Conservation (phyloP, 495 filamentous ascomycete species). For the Penicillium ucsense region DNA sequence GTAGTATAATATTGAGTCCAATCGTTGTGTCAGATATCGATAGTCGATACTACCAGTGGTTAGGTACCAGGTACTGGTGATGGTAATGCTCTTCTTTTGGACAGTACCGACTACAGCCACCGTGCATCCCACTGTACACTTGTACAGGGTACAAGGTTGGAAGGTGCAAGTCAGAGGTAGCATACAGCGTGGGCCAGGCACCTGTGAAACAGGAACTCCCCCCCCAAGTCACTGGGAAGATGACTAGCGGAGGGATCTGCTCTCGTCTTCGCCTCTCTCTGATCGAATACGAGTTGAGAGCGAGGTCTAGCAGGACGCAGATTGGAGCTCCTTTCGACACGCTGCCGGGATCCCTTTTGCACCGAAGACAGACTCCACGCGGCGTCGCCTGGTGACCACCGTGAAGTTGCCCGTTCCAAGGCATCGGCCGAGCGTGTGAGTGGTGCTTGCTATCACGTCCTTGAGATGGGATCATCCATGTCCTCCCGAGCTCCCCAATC, state of each 20-base stretch:
- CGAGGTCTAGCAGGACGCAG: too few species aligned
- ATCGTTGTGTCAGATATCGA: too few species aligned
- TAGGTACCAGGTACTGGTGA: too few species aligned
- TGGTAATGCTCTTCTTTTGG: too few species aligned
- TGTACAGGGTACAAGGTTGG: not conserved
- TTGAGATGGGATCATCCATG: slow-evolving; percentile 1
- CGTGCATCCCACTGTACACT: too few species aligned
- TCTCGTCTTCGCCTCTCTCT: too few species aligned
- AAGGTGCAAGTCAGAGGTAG: not conserved
- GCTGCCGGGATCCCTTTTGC: not conserved
- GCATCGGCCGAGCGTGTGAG: slow-evolving; percentile 6
- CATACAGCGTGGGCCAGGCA: slow-evolving; percentile 8
- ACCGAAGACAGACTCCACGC: slow-evolving; percentile 7
- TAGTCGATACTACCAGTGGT: too few species aligned
- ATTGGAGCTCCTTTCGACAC: too few species aligned
- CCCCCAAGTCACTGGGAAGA: too few species aligned
- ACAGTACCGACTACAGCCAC: too few species aligned
- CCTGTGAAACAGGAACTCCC: slow-evolving; percentile 10
- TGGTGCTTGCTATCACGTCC: not conserved
- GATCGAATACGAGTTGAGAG: too few species aligned
- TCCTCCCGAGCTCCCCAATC: not conserved
- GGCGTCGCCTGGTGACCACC: slow-evolving; percentile 15
- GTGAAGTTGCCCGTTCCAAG: slow-evolving; percentile 9
- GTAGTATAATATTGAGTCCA: not conserved
- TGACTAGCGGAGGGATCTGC: too few species aligned